Percentiles rank a stretch among this genome's conserved stretches.
Evolutionary conservation across 345 rosid species (phyloP).

Genomic region (Laguncularia racemosa): DNA sequence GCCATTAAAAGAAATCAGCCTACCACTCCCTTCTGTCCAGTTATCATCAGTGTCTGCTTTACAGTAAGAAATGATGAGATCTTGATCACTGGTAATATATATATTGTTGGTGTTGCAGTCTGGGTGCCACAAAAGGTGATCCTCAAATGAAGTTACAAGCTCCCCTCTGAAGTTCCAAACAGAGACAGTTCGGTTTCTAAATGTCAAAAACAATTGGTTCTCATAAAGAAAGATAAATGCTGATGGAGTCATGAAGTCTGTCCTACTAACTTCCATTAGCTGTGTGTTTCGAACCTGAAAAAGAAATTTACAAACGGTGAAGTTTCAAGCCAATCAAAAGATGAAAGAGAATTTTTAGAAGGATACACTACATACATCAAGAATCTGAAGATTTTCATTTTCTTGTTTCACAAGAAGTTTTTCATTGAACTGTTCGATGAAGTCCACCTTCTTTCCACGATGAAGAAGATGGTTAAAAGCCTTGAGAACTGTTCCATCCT

Average conservation of each 20-base stretch:
- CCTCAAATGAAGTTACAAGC: slow-evolving; percentile 96
- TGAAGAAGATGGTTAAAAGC: slow-evolving; percentile 85
- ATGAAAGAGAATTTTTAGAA: slow-evolving; percentile 3
- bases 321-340: background rate
- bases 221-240: slow-evolving; percentile 92
- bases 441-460: slow-evolving; percentile 94
- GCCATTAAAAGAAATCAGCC: background rate
- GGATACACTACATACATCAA: slow-evolving; percentile 56
- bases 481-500: slow-evolving; percentile 96
- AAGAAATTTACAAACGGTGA: background rate
- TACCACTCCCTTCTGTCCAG: slow-evolving; percentile 88
- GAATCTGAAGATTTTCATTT: slow-evolving; percentile 95
- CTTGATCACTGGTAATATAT: slow-evolving; percentile 95
- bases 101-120: slow-evolving; percentile 96
- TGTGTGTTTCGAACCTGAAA: slow-evolving; percentile 71
- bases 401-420: slow-evolving; percentile 99
- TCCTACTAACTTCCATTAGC: slow-evolving; percentile 73
- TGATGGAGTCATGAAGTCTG: slow-evolving; percentile 89
- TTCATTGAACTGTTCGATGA: slow-evolving; percentile 95
- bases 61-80: slow-evolving; percentile 96
- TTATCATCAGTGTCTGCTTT: slow-evolving; percentile 90
- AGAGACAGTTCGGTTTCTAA: slow-evolving; percentile 75
- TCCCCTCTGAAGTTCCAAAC: slow-evolving; percentile 98
- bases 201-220: slow-evolving; percentile 90
- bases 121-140: slow-evolving; percentile 92